Evolutionary conservation across 78 protist species (phyloP).

Genomic region (Dictyostelium firmibasis): DNA sequence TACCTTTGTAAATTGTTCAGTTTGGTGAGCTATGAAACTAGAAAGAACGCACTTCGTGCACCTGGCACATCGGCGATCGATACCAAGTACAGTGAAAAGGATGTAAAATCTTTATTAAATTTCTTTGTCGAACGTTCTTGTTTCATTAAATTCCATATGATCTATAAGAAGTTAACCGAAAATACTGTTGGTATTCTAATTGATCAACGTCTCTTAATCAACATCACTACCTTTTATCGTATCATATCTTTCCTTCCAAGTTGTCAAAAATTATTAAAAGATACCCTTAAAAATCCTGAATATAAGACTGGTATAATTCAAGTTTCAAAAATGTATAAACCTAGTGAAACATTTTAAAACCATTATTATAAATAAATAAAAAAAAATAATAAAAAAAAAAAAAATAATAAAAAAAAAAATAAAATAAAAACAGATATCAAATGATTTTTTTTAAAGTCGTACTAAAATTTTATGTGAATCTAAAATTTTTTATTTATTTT

Average conservation of each 20-base stretch:
- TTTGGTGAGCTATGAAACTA: conserved; percentile 18
- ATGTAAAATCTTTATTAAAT: conserved; percentile 35
- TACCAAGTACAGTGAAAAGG: conserved; percentile 50
- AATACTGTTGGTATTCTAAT: background rate
- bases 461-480: too few species aligned
- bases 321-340: conserved; percentile 31
- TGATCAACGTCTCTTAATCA: background rate
- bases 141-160: conserved; percentile 81
- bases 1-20: conserved; percentile 69
- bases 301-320: conserved; percentile 48
- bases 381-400: background rate
- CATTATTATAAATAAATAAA: too few species aligned
- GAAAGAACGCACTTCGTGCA: background rate
- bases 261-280: conserved; percentile 58
- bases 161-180: conserved; percentile 51
- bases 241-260: conserved; percentile 24
- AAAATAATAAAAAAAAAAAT: background rate
- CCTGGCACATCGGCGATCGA: background rate
- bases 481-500: background rate
- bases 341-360: background rate
- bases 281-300: conserved; percentile 50
- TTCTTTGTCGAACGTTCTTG: conserved; percentile 54
- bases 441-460: too few species aligned
- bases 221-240: conserved; percentile 18
- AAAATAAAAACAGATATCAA: too few species aligned